Base-by-base conservation (phyloP, 2,329 filamentous ascomycete species). In the Colletotrichum melonis region DNA sequence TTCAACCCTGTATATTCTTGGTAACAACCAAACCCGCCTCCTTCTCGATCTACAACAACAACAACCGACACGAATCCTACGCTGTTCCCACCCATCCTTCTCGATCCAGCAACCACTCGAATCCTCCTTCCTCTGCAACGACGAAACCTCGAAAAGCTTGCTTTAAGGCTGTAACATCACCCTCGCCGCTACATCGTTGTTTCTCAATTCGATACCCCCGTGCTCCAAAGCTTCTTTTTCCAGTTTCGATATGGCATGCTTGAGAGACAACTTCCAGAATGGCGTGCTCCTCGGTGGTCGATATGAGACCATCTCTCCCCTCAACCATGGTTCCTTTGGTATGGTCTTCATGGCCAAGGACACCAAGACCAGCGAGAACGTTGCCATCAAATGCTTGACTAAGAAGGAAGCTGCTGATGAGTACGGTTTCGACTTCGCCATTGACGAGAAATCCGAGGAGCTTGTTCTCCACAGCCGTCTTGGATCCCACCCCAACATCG, bases 241-340 rank as follows among this genome's bases (percentile, higher is more conserved):
- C 76, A 74, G 69, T 73, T 70, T 75, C 72, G 74, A 65, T 65
- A 88, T 97, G 95, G 94, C 95, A 86, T 97, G 95, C 88, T 91
- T 97, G 88, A 92, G 92, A 86, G 91, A 95, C 85, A 89, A 92
- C 81, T 97, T 98, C 85, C 87, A 91, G 80, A 88, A 91, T 84
- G 94, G 93, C 83, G 90, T 93, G 84, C 86, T 97, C 81, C 92
- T 98, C 81, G 92, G 94, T 82, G 95, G 94, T 83, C 95, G 97
- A 77, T 99, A 97, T 84, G 89, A 94, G 85, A 97, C 95, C 69
- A 89, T 98, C 80, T 94, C 95, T 77, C 95, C 97, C 71, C 93
- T 99, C 86, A 99, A 99, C 82, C 95, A 98, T 89, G 97, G 97
- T 78, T 98, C 97, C 69, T 99, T 98, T 81, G 97, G 97, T 81